Conservation (phyloP, 768 basidiomycete species). For the Bullera alba region DNA sequence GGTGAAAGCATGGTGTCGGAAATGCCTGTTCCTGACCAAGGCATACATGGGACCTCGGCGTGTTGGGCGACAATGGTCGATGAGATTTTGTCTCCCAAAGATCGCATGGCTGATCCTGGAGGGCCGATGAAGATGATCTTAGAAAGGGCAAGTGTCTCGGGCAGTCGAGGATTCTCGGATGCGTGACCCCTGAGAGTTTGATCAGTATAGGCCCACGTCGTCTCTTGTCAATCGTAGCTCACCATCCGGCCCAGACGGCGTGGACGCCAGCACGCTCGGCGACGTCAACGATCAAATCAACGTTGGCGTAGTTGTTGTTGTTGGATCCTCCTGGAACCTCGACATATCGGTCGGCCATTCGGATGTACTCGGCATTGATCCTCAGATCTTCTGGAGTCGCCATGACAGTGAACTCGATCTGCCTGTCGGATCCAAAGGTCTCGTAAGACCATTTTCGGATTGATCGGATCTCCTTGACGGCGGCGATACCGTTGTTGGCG, state of each 20-base stretch:
- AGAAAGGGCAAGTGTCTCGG: slow-evolving; percentile 83
- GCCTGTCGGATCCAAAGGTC: slow-evolving; percentile 92
- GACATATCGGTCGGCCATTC: slow-evolving; percentile 98
- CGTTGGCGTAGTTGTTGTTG: slow-evolving; percentile 99
- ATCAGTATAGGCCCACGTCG: not conserved
- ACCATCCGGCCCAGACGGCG: slow-evolving; percentile 99
- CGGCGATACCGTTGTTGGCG: slow-evolving; percentile 98
- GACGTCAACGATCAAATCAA: slow-evolving; percentile 96
- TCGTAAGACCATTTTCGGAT: slow-evolving; percentile 99
- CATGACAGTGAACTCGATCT: slow-evolving; percentile 98
- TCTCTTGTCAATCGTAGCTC: too few species aligned
- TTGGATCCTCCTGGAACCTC: slow-evolving; percentile 97
- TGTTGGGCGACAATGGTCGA: slow-evolving; percentile 98
- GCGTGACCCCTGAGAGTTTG: slow-evolving; percentile 69
- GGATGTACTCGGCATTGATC: slow-evolving; percentile 98
- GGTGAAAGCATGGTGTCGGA: slow-evolving; percentile 74
- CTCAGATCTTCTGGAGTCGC: slow-evolving; percentile 92
- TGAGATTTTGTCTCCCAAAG: slow-evolving; percentile 98
- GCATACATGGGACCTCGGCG: slow-evolving; percentile 93
- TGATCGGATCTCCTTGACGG: slow-evolving; percentile 98
- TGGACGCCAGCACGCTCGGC: slow-evolving; percentile 96
- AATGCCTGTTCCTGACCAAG: slow-evolving; percentile 96
- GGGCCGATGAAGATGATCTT: slow-evolving; percentile 99
- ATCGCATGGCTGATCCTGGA: slow-evolving; percentile 97
- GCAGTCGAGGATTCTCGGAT: slow-evolving; percentile 94